Evolutionary conservation across 208 protist genomes (phyloP).

Genomic region (Acanthamoeba royreba): DNA sequence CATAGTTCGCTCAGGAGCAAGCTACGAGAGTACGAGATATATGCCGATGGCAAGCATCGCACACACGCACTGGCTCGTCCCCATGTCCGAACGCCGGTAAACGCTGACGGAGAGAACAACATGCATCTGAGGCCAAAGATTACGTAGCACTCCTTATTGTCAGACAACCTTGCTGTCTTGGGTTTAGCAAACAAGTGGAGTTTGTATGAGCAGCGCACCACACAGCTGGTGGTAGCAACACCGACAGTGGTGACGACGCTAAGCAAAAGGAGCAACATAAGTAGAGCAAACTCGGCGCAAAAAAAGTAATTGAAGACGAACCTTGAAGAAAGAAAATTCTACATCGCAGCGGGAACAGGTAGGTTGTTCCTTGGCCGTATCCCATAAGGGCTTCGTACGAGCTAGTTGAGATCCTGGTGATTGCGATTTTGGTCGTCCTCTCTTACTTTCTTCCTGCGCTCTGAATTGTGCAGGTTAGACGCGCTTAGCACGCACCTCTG

Average conservation of each 20-base stretch:
- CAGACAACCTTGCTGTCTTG: background rate
- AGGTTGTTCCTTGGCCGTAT: background rate
- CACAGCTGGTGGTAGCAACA: constrained; percentile 28
- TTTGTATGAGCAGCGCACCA: background rate
- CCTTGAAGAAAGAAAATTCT: constrained; percentile 47
- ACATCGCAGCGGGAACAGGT: background rate
- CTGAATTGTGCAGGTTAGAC: no score
- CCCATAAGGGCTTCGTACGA: background rate
- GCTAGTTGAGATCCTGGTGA: background rate
- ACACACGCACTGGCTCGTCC: constrained; percentile 32
- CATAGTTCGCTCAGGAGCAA: background rate
- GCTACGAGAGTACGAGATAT: background rate
- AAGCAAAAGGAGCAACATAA: background rate
- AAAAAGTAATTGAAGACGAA: background rate
- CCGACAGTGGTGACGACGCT: constrained; percentile 8
- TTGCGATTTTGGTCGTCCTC: no score
- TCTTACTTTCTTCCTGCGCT: no score
- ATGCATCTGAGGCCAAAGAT: background rate
- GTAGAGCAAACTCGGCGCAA: background rate
- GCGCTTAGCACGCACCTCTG: no score
- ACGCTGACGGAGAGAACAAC: background rate
- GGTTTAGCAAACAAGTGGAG: background rate
- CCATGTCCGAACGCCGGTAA: background rate
- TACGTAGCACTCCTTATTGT: background rate
- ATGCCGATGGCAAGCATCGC: background rate